These are phyloP conservation scores for Irpex rosettiformis DNA, from an alignment of 1,284 basidiomycete species.

Conservation along the genomic window DNA sequence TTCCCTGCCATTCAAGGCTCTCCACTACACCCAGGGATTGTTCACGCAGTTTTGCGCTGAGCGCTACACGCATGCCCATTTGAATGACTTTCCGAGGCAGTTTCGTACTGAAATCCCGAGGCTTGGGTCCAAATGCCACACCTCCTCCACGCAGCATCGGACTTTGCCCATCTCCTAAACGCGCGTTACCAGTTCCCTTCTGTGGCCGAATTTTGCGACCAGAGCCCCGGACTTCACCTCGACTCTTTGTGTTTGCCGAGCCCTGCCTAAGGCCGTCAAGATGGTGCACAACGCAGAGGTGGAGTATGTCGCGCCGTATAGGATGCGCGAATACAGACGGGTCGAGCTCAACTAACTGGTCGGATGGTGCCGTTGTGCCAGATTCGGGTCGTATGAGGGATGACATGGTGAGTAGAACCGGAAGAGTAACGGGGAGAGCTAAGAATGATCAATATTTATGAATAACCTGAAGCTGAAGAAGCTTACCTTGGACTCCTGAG, in stretches of 20 bases:
- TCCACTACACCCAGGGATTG: slow-evolving; percentile 74
- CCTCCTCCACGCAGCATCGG: slow-evolving; percentile 93
- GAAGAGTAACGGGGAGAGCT: slow-evolving; percentile 43
- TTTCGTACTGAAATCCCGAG: slow-evolving; percentile 88
- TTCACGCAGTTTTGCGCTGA: slow-evolving; percentile 80
- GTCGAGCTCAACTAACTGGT: slow-evolving; percentile 70
- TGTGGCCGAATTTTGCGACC: slow-evolving; percentile 88
- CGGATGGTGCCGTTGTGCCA: slow-evolving; percentile 34
- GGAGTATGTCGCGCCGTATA: slow-evolving; percentile 89
- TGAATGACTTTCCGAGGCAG: slow-evolving; percentile 88
- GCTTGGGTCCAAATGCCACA: slow-evolving; percentile 86
- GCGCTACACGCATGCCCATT: slow-evolving; percentile 89
- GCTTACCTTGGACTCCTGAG: neutral
- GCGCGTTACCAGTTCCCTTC: slow-evolving; percentile 89
- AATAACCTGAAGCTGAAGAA: neutral
- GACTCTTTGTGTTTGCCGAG: slow-evolving; percentile 88
- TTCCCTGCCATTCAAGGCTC: slow-evolving; percentile 66
- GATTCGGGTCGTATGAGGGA: slow-evolving; percentile 47
- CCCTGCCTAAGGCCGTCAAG: slow-evolving; percentile 87
- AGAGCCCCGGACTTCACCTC: slow-evolving; percentile 86
- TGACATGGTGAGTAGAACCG: slow-evolving; percentile 58
- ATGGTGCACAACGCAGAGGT: slow-evolving; percentile 89
- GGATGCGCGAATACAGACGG: slow-evolving; percentile 84
- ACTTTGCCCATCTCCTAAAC: slow-evolving; percentile 85
- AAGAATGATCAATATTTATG: neutral